Conservation (phyloP, 2,329 filamentous ascomycete genomes). For the Cercospora zeina region DNA sequence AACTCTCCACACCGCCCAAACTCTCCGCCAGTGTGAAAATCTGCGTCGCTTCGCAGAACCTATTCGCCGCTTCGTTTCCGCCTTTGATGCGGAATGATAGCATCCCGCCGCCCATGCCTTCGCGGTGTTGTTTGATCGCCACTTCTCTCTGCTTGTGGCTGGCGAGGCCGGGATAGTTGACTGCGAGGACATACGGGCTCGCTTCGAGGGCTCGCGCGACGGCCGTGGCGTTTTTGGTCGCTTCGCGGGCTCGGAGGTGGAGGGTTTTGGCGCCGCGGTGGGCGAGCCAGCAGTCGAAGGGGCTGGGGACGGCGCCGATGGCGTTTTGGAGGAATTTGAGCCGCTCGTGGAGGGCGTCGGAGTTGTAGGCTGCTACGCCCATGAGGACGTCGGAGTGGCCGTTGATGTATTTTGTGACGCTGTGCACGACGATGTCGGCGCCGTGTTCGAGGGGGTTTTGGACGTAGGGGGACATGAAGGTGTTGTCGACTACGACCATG, state of each 20-base stretch:
- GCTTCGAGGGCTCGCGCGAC: conserved; percentile 76
- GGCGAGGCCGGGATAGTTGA: conserved; percentile 92
- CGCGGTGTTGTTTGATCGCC: conserved; percentile 85
- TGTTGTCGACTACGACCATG: conserved; percentile 98
- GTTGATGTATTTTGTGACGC: conserved; percentile 99
- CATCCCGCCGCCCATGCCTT: conserved; percentile 96
- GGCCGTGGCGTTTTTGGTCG: conserved; percentile 74
- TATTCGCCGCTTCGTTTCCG: conserved; percentile 79
- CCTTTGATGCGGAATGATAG: conserved; percentile 91
- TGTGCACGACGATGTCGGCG: conserved; percentile 95
- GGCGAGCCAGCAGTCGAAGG: conserved; percentile 97
- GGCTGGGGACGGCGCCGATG: conserved; percentile 88
- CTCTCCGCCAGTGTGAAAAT: conserved; percentile 94
- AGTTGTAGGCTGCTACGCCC: conserved; percentile 95
- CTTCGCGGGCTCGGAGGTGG: conserved; percentile 85
- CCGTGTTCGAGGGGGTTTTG: conserved; percentile 95
- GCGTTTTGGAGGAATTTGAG: conserved; percentile 95
- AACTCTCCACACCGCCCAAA: conserved; percentile 85
- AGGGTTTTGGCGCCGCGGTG: conserved; percentile 96
- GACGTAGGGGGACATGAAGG: conserved; percentile 92
- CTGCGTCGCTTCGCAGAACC: conserved; percentile 85
- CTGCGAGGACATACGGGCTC: conserved; percentile 77
- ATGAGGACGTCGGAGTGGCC: conserved; percentile 95
- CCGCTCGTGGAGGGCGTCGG: conserved; percentile 70
- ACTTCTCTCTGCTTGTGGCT: conserved; percentile 85